Evolutionary conservation across 2,329 filamentous ascomycete species (phyloP).

Genomic region (Clonostachys rhizophaga): DNA sequence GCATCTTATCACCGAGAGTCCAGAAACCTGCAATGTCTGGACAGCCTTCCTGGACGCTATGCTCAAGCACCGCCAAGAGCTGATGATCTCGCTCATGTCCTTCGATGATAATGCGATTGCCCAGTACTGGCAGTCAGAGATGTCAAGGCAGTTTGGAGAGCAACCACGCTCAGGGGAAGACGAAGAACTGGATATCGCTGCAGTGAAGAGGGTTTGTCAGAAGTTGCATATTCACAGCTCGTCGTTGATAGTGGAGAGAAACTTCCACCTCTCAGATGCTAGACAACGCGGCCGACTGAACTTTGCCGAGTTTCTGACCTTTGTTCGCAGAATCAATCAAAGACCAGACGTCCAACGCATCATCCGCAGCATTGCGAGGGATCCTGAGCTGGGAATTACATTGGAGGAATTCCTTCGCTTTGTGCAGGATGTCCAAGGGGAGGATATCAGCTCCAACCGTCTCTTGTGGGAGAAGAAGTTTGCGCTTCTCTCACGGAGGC

Average conservation of each 20-base stretch:
- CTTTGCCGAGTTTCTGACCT: slow-evolving; percentile 77
- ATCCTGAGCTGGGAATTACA: slow-evolving; percentile 59
- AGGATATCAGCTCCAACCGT: slow-evolving; percentile 66
- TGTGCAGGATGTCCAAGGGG: slow-evolving; percentile 66
- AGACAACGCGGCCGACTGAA: slow-evolving; percentile 62
- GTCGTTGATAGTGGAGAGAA: slow-evolving; percentile 64
- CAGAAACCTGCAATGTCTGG: slow-evolving; percentile 73
- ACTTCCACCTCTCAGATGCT: slow-evolving; percentile 71
- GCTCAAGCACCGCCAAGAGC: slow-evolving; percentile 78
- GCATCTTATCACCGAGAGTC: slow-evolving; percentile 77
- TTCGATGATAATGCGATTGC: slow-evolving; percentile 80
- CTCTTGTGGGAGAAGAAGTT: slow-evolving; percentile 70
- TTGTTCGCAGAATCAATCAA: slow-evolving; percentile 78
- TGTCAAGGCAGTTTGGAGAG: slow-evolving; percentile 62
- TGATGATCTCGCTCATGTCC: slow-evolving; percentile 85
- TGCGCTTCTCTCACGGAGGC: slow-evolving; percentile 58
- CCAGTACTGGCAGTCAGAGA: slow-evolving; percentile 82
- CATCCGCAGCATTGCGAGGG: slow-evolving; percentile 54
- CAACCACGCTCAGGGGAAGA: slow-evolving; percentile 46
- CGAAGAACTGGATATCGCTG: slow-evolving; percentile 71
- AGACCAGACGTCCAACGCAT: slow-evolving; percentile 76
- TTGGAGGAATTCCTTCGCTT: slow-evolving; percentile 72
- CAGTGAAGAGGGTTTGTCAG: slow-evolving; percentile 79
- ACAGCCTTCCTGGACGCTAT: slow-evolving; percentile 79
- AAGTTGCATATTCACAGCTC: slow-evolving; percentile 91